Conservation (phyloP, 2,329 filamentous ascomycete species). For the Camptophora hylomeconis region DNA sequence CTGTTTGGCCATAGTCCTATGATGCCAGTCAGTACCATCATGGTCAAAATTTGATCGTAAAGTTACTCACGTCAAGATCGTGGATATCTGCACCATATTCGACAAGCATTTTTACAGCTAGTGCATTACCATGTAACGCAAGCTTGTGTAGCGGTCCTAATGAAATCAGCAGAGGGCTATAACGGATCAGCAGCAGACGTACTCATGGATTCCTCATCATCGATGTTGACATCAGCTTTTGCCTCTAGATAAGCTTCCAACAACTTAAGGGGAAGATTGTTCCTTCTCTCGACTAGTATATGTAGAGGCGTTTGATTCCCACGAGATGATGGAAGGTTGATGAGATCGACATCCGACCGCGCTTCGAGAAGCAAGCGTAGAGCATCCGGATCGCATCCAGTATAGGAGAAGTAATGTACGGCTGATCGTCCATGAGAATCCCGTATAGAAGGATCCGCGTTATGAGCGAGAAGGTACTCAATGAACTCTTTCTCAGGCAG, state of each 20-base stretch:
- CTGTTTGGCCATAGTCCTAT: background rate
- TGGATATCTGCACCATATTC: slow-evolving; percentile 1
- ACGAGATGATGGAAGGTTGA: too few species aligned
- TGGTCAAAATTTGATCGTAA: too few species aligned
- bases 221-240: background rate
- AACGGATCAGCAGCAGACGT: background rate
- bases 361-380: background rate
- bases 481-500: background rate
- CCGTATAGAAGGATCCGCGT: background rate
- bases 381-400: background rate
- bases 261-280: background rate
- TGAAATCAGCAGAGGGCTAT: background rate
- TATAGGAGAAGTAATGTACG: background rate
- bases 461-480: slow-evolving; percentile 1
- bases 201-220: background rate
- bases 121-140: background rate
- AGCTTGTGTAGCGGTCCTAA: background rate
- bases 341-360: background rate
- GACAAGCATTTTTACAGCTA: background rate
- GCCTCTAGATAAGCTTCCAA: background rate
- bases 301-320: background rate
- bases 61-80: background rate
- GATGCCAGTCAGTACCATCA: background rate
- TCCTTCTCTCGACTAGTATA: background rate
- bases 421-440: background rate